Evolutionary conservation across 139 green algal genomes (phyloP), one percentile per base, ranked within the genome.

Genomic region (Volvox reticuliferus): DNA sequence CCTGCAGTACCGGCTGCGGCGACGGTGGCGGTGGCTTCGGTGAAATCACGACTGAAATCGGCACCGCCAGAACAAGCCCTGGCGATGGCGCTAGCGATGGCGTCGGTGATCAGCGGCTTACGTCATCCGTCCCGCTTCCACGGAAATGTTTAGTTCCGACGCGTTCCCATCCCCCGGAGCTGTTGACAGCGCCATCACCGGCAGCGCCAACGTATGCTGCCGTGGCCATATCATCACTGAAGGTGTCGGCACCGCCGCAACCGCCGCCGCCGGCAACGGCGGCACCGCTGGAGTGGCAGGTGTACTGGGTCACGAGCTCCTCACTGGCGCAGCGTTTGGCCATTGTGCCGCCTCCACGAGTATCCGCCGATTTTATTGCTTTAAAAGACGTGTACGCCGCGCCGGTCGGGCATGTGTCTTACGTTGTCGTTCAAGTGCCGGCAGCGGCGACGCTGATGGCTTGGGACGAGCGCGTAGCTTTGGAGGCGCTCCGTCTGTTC

Each of bases 401-500:
- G 12, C 83, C 82, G 26, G 21, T 80, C 2, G 67, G 33, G 19
- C 22, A 33, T 6, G 35, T 80, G 67, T 55, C 83, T 37, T 88
- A 88, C 83, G 67, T 88, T 50, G 83, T 80, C 33, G 35, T 88
- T 44, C 83, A 80, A 35, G 36, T 80, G 35, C 67, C 83, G 9
- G 68, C 36, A 0, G 20, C 17, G 61, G 18, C 67, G 32, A 36
- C 67, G 61, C 82, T 88, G 20, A 26, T 88, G 82, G 82, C 63
- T 19, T 88, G 82, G 82, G 65, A 88, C 82, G 33, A 28, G 65
- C 63, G 37, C 18, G 82, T 65, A 35, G 82, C 82, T 24, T 2
- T 13, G 32, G 82, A 63, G 32, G 32, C 82, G 65, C 33, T 88
- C 35, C 32, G 65, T 24, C 65, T 88, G 65, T 67, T 88, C 33